Base-by-base conservation (phyloP, 1,139 yeast species). In the Suhomyces bribrorum region DNA sequence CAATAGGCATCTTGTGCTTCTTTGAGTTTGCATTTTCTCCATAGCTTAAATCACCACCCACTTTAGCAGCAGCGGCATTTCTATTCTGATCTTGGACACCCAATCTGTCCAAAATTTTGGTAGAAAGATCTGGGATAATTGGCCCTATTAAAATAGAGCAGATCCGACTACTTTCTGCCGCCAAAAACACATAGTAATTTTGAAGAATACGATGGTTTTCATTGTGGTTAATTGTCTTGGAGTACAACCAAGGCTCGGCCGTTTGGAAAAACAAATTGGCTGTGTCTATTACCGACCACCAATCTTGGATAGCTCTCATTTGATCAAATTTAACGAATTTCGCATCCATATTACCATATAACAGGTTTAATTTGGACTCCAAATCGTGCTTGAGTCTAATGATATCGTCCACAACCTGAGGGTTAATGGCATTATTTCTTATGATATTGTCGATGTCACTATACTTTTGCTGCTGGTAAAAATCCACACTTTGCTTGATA, bases 101-200 rank as follows among this genome's bases (percentile, higher is more conserved):
- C 31, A 92, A 59, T 39, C 89, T 67, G 51, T 84, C 83, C 29
- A 92, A 66, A n/a, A 88, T 64, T 20, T 64, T 61, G 0, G 52
- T 46, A 0, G 95, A 62, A 34, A 87, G 66, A 2, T 65, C 62
- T 0, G 97, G 97, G 33, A 86, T 78, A 18, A 90, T 69, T 1
- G 96, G 88, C 42, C 75, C 78, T 18, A 86, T 69, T 27, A 86
- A 56, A 9, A 92, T 79, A 0, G 92, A 73, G 12, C 78, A 57
- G 0, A 87, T 75, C 43, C 98, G 73, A 12, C 82, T 72, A 1
- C 81, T 73, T 51, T 92, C 97, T 9, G 86, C 76, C 1, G 87
- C 85, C 16, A 77, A 57, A 44, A 74, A 80, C 2, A 89, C 78
- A 11, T 80, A 73, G 34, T 71, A 64, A 53, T 77, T 80, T 45